Percentiles rank a stretch among this genome's conserved stretches.
These are phyloP conservation scores for Linanthus parryae DNA, from an alignment of 148 eudicot genomes.

Conservation along the genomic window DNA sequence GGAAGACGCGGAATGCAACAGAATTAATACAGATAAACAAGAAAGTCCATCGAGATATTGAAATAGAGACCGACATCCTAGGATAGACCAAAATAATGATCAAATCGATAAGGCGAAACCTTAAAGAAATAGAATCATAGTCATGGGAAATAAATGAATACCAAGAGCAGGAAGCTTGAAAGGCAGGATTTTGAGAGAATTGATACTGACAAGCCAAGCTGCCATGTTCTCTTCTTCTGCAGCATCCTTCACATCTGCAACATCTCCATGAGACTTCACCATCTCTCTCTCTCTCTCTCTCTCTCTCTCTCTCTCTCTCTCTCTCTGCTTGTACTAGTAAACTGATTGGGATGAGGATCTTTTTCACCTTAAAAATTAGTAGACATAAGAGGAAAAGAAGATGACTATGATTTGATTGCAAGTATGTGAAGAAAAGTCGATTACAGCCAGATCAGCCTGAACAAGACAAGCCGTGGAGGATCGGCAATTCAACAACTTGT, in stretches of 20 bases:
- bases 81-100: not conserved
- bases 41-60: not conserved
- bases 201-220: conserved; percentile 81
- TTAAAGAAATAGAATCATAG: not conserved
- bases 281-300: conserved; percentile 51
- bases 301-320: not conserved
- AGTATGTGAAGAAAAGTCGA: too few species aligned
- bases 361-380: too few species aligned
- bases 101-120: not conserved
- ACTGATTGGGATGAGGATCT: too few species aligned
- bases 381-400: too few species aligned
- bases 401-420: too few species aligned
- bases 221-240: conserved; percentile 82
- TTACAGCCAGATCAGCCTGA: too few species aligned
- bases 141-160: conserved; percentile 13
- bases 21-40: not conserved
- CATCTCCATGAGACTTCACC: conserved; percentile 43
- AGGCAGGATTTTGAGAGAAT: conserved; percentile 82
- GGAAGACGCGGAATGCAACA: not conserved
- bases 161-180: conserved; percentile 89
- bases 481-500: too few species aligned
- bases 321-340: not conserved
- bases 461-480: too few species aligned
- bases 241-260: conserved; percentile 21
- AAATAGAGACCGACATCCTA: not conserved